Conservation (phyloP, 116 monocot genomes). For the Posidonia oceanica region DNA sequence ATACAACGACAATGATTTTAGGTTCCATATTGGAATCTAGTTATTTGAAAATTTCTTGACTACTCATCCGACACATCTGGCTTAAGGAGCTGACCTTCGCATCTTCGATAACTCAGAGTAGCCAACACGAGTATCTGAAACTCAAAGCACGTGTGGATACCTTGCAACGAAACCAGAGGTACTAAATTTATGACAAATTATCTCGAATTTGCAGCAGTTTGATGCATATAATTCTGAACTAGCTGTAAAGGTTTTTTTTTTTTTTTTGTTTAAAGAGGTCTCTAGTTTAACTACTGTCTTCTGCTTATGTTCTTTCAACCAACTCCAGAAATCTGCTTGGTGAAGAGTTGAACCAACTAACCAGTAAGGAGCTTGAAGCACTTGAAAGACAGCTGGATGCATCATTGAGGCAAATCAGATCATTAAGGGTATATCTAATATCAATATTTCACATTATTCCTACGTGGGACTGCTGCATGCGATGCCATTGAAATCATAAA, state of each 20-base stretch:
- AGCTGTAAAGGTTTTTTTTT: no score
- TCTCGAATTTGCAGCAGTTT: background rate
- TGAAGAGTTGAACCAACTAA: slow-evolving; percentile 61
- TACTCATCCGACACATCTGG: no score
- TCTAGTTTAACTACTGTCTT: no score
- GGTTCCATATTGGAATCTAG: no score
- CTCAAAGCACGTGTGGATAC: slow-evolving; percentile 64
- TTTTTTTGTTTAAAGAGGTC: no score
- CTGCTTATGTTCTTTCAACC: background rate
- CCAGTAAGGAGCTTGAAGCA: slow-evolving; percentile 57
- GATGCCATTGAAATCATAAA: no score
- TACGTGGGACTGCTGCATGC: no score
- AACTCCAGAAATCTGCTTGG: slow-evolving; percentile 60
- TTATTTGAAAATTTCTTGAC: no score
- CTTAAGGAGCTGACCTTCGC: no score
- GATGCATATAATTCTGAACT: no score
- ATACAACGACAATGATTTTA: no score
- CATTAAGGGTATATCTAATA: slow-evolving; percentile 41
- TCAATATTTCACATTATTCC: background rate
- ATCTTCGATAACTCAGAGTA: slow-evolving; percentile 29
- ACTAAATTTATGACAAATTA: background rate
- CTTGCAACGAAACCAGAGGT: slow-evolving; percentile 62
- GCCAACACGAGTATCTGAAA: slow-evolving; percentile 77
- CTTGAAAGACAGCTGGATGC: slow-evolving; percentile 69
- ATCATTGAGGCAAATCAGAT: slow-evolving; percentile 72